These are phyloP conservation scores for Globisporangium canariense DNA, from an alignment of 352 stramenopile species.

Conservation along the genomic window DNA sequence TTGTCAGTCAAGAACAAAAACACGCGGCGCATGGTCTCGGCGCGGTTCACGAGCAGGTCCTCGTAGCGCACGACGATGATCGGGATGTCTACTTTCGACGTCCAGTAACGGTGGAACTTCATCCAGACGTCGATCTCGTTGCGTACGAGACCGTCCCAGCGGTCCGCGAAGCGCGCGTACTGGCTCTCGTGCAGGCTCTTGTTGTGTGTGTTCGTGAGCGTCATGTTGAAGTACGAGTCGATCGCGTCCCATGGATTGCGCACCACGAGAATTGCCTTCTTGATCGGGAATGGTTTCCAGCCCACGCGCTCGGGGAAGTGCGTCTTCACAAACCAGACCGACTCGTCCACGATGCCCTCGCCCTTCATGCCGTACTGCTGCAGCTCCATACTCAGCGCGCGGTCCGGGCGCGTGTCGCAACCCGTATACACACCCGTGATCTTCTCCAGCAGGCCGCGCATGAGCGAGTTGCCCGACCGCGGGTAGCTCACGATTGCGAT, in stretches of 20 bases:
- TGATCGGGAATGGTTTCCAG: slow-evolving; percentile 70
- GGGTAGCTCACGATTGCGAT: slow-evolving; percentile 95
- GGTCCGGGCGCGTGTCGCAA: slow-evolving; percentile 95
- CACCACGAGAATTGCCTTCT: slow-evolving; percentile 86
- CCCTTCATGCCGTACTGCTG: slow-evolving; percentile 89
- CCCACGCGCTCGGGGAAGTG: slow-evolving; percentile 97
- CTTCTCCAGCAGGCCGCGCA: slow-evolving; percentile 94
- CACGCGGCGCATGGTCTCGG: slow-evolving; percentile 75
- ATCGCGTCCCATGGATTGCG: slow-evolving; percentile 98
- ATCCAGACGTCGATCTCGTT: slow-evolving; percentile 92
- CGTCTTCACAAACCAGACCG: slow-evolving; percentile 97
- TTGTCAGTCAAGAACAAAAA: slow-evolving; percentile 74
- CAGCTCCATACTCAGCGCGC: slow-evolving; percentile 88
- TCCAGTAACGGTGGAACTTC: slow-evolving; percentile 91
- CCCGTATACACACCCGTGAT: slow-evolving; percentile 95
- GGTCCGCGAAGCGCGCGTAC: slow-evolving; percentile 83
- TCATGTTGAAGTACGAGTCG: slow-evolving; percentile 99
- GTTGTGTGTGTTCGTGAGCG: slow-evolving; percentile 92
- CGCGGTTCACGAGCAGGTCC: slow-evolving; percentile 79
- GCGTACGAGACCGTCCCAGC: slow-evolving; percentile 87
- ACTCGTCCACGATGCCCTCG: slow-evolving; percentile 93
- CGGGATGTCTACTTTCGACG: slow-evolving; percentile 81
- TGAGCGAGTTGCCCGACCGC: slow-evolving; percentile 96
- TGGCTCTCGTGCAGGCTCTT: slow-evolving; percentile 85
- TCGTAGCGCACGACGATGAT: slow-evolving; percentile 93